These are phyloP conservation scores for Fabrea salina DNA, from an alignment of 169 alveolate genomes.

Conservation along the genomic window DNA sequence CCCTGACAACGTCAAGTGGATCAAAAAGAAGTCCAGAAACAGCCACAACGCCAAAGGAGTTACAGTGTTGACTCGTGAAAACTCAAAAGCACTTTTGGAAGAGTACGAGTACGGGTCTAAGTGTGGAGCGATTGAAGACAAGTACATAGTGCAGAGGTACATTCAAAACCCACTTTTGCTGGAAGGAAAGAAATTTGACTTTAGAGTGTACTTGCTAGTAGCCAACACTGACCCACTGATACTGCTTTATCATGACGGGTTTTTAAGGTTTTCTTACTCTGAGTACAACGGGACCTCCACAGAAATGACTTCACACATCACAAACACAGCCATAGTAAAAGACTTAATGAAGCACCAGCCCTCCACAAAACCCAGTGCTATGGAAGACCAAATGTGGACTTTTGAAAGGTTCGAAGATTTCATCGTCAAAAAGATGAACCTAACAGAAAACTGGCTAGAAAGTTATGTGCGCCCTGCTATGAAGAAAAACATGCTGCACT, in stretches of 20 bases:
- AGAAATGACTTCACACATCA: not conserved
- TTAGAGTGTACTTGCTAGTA: slow-evolving; percentile 54
- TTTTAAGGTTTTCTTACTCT: slow-evolving; percentile 15
- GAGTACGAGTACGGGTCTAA: slow-evolving; percentile 20
- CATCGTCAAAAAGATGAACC: not conserved
- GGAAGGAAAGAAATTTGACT: slow-evolving; percentile 53
- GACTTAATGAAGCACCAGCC: too few species aligned
- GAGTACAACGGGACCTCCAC: not conserved
- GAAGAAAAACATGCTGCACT: slow-evolving; percentile 13
- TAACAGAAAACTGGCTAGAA: not conserved
- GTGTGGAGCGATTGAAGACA: slow-evolving; percentile 15
- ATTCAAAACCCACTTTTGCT: slow-evolving; percentile 44
- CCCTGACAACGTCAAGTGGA: not conserved
- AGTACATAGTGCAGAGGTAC: slow-evolving; percentile 39
- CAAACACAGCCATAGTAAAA: slow-evolving; percentile 10
- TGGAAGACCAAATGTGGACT: slow-evolving; percentile 16
- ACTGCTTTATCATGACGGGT: slow-evolving; percentile 47
- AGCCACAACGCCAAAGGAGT: slow-evolving; percentile 36
- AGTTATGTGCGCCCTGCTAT: not conserved
- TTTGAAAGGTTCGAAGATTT: not conserved
- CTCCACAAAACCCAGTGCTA: not conserved
- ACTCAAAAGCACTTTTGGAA: not conserved
- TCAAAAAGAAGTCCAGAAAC: not conserved
- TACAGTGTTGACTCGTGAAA: not conserved
- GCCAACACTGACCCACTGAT: slow-evolving; percentile 51